Evolutionary conservation across 2,329 filamentous ascomycete genomes (phyloP).

Genomic region (Orbilia brochopaga): DNA sequence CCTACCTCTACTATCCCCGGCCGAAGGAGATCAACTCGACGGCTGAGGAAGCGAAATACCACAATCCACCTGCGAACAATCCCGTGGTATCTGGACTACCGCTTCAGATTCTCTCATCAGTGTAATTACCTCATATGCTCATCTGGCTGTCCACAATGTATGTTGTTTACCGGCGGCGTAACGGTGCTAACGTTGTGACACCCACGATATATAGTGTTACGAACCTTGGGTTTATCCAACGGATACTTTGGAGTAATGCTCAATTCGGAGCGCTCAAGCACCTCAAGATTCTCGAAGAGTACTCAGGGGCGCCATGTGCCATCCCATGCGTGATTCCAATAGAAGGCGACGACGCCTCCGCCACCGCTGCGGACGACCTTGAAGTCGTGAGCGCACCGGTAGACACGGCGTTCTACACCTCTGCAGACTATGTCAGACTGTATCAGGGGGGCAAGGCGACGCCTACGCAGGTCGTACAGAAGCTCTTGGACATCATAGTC

Average conservation of each 20-base stretch:
- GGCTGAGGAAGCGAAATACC: conserved; percentile 34
- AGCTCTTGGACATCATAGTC: conserved; percentile 64
- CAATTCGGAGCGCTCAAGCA: conserved; percentile 66
- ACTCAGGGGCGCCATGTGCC: conserved; percentile 59
- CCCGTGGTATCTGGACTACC: conserved; percentile 35
- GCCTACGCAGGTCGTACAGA: conserved; percentile 63
- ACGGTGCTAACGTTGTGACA: conserved; percentile 55
- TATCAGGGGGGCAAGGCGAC: conserved; percentile 64
- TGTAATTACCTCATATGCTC: conserved; percentile 22
- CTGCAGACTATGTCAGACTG: conserved; percentile 75
- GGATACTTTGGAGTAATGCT: conserved; percentile 73
- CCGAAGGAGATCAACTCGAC: conserved; percentile 29
- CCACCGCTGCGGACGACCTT: conserved; percentile 56
- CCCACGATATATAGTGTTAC: conserved; percentile 62
- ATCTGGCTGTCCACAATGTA: too few relatives aligned
- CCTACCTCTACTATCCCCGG: conserved; percentile 41
- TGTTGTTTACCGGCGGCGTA: too few relatives aligned
- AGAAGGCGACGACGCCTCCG: conserved; percentile 55
- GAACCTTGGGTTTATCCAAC: conserved; percentile 67
- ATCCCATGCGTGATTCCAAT: conserved; percentile 62
- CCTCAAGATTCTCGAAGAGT: conserved; percentile 64
- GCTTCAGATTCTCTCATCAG: conserved; percentile 25
- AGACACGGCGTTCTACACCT: conserved; percentile 67
- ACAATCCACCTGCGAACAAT: conserved; percentile 37
- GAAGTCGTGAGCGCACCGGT: conserved; percentile 59